These are phyloP conservation scores for Colletotrichum salicis DNA, from an alignment of 2,329 filamentous ascomycete genomes.

Conservation along the genomic window DNA sequence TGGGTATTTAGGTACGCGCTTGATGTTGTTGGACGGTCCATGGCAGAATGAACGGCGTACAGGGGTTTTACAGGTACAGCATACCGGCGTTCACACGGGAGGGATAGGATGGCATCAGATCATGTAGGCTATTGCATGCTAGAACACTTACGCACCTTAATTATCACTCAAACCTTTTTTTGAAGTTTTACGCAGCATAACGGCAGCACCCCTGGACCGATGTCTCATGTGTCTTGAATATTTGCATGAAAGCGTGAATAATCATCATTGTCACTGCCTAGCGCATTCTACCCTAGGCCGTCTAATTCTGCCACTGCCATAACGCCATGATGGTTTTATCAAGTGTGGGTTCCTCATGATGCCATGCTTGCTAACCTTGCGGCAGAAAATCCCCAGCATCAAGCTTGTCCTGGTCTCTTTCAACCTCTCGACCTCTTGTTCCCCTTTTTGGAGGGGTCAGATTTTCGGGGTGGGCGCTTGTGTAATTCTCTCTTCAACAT, in stretches of 20 bases:
- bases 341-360: slow-evolving; percentile 35
- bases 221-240: not conserved
- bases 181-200: not conserved
- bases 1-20: slow-evolving; percentile 42
- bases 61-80: slow-evolving; percentile 29
- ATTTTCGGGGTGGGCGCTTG: not conserved
- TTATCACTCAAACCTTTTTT: slow-evolving; percentile 29
- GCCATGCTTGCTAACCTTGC: slow-evolving; percentile 36
- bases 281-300: slow-evolving; percentile 34
- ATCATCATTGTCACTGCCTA: slow-evolving; percentile 36
- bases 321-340: slow-evolving; percentile 38
- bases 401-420: slow-evolving; percentile 18
- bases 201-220: not conserved
- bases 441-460: not conserved
- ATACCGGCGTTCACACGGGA: slow-evolving; percentile 33
- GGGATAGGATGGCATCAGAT: slow-evolving; percentile 33
- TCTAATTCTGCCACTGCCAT: slow-evolving; percentile 38
- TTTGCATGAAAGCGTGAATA: slow-evolving; percentile 35
- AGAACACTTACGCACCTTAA: slow-evolving; percentile 35
- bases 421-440: slow-evolving; percentile 7
- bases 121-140: slow-evolving; percentile 35
- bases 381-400: slow-evolving; percentile 31
- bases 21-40: slow-evolving; percentile 26
- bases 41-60: slow-evolving; percentile 33
- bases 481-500: not conserved